phyloP scores from a whole-genome alignment of 352 stramenopile genomes.

The Pythium utonaiense region DNA sequence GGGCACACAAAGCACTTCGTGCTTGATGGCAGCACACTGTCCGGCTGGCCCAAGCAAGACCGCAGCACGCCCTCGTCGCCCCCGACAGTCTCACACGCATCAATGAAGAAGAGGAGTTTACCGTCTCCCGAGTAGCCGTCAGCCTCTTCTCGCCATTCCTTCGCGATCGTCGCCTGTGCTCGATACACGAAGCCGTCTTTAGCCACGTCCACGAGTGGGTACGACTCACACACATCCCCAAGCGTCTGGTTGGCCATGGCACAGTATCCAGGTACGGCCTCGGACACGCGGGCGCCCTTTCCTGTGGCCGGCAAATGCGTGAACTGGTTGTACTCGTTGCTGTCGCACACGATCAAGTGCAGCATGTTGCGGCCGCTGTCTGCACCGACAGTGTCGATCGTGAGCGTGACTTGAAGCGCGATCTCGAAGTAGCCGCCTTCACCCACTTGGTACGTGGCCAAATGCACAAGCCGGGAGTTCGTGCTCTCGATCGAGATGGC shows the following conservation, averaged over 20 bases:
- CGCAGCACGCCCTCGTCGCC: conserved; percentile 39
- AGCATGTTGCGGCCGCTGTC: conserved; percentile 42
- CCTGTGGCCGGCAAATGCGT: conserved; percentile 7
- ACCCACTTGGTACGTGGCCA: conserved; percentile 39
- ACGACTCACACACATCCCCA: conserved; percentile 45
- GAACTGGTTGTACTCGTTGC: conserved; percentile 4
- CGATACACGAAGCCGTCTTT: conserved; percentile 36
- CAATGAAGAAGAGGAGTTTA: conserved; percentile 42
- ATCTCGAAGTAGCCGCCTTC: conserved; percentile 41
- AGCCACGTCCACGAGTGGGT: conserved; percentile 36
- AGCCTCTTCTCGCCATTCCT: conserved; percentile 1
- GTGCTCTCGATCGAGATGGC: conserved; percentile 13
- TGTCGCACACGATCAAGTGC: conserved; percentile 45
- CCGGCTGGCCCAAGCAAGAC: conserved; percentile 33
- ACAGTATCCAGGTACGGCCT: conserved; percentile 30
- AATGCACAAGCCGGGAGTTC: conserved; percentile 18
- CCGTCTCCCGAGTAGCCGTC: conserved; percentile 14
- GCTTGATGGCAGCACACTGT: conserved; percentile 5
- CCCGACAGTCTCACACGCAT: conserved; percentile 53
- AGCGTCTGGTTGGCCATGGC: conserved; percentile 51
- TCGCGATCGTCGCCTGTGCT: conserved; percentile 25
- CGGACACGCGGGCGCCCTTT: conserved; percentile 9
- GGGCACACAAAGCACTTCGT: conserved; percentile 46
- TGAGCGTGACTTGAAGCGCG: conserved; percentile 36
- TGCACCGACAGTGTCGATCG: conserved; percentile 18